Percentiles rank a stretch among this genome's conserved stretches.
Evolutionary conservation across 306 rosid species (phyloP).

Genomic region (Leucaena leucocephala): DNA sequence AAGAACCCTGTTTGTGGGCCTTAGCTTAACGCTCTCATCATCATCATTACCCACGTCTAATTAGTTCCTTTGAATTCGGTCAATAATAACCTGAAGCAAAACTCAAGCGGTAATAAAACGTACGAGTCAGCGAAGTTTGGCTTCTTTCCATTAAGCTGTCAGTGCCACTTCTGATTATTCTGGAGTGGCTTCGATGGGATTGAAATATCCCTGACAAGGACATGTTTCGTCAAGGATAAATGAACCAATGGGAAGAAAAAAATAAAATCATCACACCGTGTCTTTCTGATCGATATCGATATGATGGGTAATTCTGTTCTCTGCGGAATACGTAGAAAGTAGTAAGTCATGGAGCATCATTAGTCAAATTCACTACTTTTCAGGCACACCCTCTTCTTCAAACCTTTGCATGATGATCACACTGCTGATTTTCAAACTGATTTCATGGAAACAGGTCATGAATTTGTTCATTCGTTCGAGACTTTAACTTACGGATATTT

Average conservation of each 20-base stretch:
- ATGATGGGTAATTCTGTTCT: neutral
- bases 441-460: neutral
- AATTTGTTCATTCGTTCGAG: neutral
- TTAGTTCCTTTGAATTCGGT: constrained; percentile 18
- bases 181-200: constrained; percentile 16
- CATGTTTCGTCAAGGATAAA: neutral
- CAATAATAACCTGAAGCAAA: constrained; percentile 7
- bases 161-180: constrained; percentile 13
- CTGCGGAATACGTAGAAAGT: neutral
- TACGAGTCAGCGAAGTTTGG: constrained; percentile 16
- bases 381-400: neutral
- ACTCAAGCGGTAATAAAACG: constrained; percentile 13
- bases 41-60: constrained; percentile 19
- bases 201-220: constrained; percentile 18
- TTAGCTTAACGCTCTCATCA: constrained; percentile 22
- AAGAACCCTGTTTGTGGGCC: constrained; percentile 34
- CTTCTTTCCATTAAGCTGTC: constrained; percentile 23
- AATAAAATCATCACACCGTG: neutral
- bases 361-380: neutral
- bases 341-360: neutral
- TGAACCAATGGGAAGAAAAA: neutral
- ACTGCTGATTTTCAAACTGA: neutral
- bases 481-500: neutral
- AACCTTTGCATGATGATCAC: constrained; percentile 18
- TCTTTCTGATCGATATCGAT: neutral